Evolutionary conservation across 1,284 basidiomycete genomes (phyloP).

Genomic region (Phenoliferia sp.): DNA sequence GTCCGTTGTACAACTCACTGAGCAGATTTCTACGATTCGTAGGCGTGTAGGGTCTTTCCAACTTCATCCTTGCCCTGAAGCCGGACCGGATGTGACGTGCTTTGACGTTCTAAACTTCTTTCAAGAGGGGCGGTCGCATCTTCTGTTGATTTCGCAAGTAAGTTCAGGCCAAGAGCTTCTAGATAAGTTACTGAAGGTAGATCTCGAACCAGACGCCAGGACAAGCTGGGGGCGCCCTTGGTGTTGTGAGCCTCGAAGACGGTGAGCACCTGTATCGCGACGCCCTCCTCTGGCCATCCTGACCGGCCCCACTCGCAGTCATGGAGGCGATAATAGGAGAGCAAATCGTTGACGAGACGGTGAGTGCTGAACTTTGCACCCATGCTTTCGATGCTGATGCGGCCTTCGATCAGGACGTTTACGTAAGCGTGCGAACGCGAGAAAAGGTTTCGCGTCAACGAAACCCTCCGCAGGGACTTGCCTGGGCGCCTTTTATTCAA

Average conservation of each 20-base stretch:
- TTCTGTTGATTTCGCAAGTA: constrained; percentile 76
- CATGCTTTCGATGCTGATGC: neutral
- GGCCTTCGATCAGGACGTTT: neutral
- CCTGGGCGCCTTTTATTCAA: neutral
- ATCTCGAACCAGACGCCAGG: constrained; percentile 42
- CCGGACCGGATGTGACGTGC: constrained; percentile 75
- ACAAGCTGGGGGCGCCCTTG: constrained; percentile 44
- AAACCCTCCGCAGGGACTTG: neutral
- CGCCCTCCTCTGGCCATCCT: constrained; percentile 67
- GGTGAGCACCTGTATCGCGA: constrained; percentile 75
- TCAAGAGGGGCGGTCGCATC: constrained; percentile 91
- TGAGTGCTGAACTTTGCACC: neutral
- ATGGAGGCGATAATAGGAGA: neutral
- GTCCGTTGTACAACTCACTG: neutral
- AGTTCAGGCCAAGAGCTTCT: constrained; percentile 49
- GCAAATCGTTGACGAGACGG: constrained; percentile 35
- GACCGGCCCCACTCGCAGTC: neutral
- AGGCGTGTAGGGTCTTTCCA: constrained; percentile 41
- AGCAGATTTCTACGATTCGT: neutral
- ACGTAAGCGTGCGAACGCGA: neutral
- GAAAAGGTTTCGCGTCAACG: neutral
- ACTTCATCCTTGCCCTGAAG: constrained; percentile 76
- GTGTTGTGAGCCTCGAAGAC: constrained; percentile 48
- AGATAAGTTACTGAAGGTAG: neutral
- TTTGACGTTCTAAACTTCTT: constrained; percentile 55